These are phyloP conservation scores for Leccinum aurantiacum DNA, from an alignment of 768 basidiomycete species.

Conservation along the genomic window DNA sequence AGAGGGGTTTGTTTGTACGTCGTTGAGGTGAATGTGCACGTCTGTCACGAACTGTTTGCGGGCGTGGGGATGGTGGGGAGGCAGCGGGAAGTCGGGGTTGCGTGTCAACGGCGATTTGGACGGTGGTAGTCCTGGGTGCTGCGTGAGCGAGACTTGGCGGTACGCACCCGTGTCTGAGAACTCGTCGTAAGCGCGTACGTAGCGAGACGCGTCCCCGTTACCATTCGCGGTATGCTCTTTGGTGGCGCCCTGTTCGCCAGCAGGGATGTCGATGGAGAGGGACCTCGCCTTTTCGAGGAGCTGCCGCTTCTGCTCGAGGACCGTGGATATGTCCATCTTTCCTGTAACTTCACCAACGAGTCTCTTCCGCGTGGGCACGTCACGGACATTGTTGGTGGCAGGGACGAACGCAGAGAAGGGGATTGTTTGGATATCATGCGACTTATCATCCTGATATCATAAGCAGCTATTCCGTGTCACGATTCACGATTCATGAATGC, in stretches of 20 bases:
- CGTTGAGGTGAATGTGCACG: slow-evolving; percentile 40
- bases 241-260: slow-evolving; percentile 40
- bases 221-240: background rate
- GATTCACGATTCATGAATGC: too few relatives aligned
- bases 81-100: slow-evolving; percentile 49
- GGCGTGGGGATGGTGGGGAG: slow-evolving; percentile 71
- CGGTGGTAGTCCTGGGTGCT: slow-evolving; percentile 1
- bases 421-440: too few relatives aligned
- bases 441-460: too few relatives aligned
- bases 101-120: slow-evolving; percentile 41
- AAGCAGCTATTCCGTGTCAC: too few relatives aligned
- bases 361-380: slow-evolving; percentile 45
- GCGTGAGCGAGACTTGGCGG: slow-evolving; percentile 7
- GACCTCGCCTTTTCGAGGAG: slow-evolving; percentile 54
- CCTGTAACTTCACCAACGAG: slow-evolving; percentile 49
- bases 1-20: slow-evolving; percentile 19
- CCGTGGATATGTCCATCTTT: slow-evolving; percentile 43
- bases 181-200: slow-evolving; percentile 34
- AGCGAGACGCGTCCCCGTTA: slow-evolving; percentile 18
- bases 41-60: slow-evolving; percentile 71
- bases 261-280: slow-evolving; percentile 62
- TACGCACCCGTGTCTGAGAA: slow-evolving; percentile 24
- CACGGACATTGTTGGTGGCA: slow-evolving; percentile 26
- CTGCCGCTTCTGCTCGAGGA: slow-evolving; percentile 56
- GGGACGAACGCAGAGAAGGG: slow-evolving; percentile 9